Base-by-base conservation (phyloP, 2,329 filamentous ascomycete genomes). In the Stagonosporopsis chrysanthemi region DNA sequence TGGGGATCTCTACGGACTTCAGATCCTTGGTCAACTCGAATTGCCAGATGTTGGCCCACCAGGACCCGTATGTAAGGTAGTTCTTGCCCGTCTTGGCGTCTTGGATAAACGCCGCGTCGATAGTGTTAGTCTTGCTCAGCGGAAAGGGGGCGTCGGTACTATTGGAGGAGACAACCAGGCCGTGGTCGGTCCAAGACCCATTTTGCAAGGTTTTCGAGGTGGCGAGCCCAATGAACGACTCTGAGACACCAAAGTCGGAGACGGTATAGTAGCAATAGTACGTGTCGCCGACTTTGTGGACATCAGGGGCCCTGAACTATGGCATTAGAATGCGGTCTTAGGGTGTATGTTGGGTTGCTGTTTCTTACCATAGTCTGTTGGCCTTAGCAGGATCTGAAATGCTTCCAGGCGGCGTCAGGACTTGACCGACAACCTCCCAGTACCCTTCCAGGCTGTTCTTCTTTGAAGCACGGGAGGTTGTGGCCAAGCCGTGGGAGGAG, bases 201-300 rank as follows among this genome's bases (percentile, higher is more conserved):
- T 78, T 75, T 19, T 83, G 80, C 70, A 82, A 74, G 1, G 72
- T 73, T 2, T 58, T 51, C 4, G 77, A 80, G 0, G 77, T 82
- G 3, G 81, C 81, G 3, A 83, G 69, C 11, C 87, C 87, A 60
- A 89, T 87, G 15, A 82, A 83, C 0, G 82, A 86, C 66, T 78
- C 73, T 56, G 87, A 84, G 1, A 79, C 81, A 0, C 86, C 85
- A 53, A 85, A 86, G 1, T 80, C 78, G 43, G 81, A 84, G n/a
- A 87, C 84, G 1, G 83, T 78, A 70, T 88, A 88, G 78, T 86
- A 88, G 19, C 83, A 70, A 63, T 87, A 81, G 74, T 87, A 89
- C 1, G 76, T 75, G 44, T 73, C 77, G 55, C 52, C 42, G 17
- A 50, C 49, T 40, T 53, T 56, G 47, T 60, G 57, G 8, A 65